phyloP scores from a whole-genome alignment of 2,329 filamentous ascomycete species.

The Scorias spongiosa region DNA sequence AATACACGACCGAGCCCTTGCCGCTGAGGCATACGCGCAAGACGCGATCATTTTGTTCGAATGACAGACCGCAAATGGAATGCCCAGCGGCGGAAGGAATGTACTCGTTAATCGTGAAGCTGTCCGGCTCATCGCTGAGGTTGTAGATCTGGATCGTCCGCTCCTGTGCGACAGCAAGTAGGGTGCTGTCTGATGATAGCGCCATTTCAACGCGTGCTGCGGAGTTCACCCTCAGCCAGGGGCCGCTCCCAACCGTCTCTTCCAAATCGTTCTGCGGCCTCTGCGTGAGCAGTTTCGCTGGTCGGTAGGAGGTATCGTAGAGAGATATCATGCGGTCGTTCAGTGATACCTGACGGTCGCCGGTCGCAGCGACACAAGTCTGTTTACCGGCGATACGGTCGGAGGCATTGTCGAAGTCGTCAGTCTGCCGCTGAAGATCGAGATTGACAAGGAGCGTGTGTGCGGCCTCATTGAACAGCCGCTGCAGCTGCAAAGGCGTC shows the following conservation, averaged over 20 bases:
- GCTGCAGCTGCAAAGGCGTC: slow-evolving; percentile 10
- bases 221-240: slow-evolving; percentile 18
- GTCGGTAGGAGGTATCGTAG: slow-evolving; percentile 13
- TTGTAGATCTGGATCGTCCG: slow-evolving; percentile 21
- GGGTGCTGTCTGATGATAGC: slow-evolving; percentile 15
- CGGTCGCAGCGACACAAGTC: slow-evolving; percentile 11
- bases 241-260: slow-evolving; percentile 17
- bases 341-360: slow-evolving; percentile 13
- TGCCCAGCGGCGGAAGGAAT: slow-evolving; percentile 18
- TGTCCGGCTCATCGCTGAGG: slow-evolving; percentile 13
- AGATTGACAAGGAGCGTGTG: slow-evolving; percentile 18
- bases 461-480: slow-evolving; percentile 16
- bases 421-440: slow-evolving; percentile 8
- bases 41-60: slow-evolving; percentile 18
- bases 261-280: slow-evolving; percentile 18
- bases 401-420: slow-evolving; percentile 7
- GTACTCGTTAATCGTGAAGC: slow-evolving; percentile 18
- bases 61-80: slow-evolving; percentile 20
- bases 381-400: slow-evolving; percentile 8
- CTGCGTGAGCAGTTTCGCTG: slow-evolving; percentile 8
- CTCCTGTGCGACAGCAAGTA: slow-evolving; percentile 21
- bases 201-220: slow-evolving; percentile 17
- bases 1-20: slow-evolving; percentile 20
- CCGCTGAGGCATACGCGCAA: slow-evolving; percentile 19
- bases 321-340: slow-evolving; percentile 16